Evolutionary conservation across 2,329 filamentous ascomycete genomes (phyloP).

Genomic region (Colletotrichum orbiculare): DNA sequence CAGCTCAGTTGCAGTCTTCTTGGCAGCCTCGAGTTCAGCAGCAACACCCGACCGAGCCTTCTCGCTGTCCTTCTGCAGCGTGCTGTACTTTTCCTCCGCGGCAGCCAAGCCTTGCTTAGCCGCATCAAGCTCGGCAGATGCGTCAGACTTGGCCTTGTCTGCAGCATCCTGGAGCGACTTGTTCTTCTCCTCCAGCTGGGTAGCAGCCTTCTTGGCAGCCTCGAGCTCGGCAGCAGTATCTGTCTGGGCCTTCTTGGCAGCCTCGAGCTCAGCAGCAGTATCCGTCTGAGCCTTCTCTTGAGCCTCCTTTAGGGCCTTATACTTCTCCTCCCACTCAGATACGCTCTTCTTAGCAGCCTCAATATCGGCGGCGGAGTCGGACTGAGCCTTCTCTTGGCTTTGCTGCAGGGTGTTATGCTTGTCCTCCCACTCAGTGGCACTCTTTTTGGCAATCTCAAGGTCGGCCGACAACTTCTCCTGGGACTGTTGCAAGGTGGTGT

Average conservation of each 20-base stretch:
- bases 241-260: conserved; percentile 41
- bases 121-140: conserved; percentile 17
- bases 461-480: conserved; percentile 30
- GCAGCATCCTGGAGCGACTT: conserved; percentile 41
- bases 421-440: conserved; percentile 41
- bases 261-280: conserved; percentile 38
- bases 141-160: conserved; percentile 37
- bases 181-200: conserved; percentile 38
- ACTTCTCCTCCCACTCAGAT: conserved; percentile 45
- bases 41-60: conserved; percentile 2
- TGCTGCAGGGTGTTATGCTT: conserved; percentile 42
- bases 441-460: conserved; percentile 39
- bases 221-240: conserved; percentile 46
- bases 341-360: conserved; percentile 38
- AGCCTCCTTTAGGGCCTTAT: conserved; percentile 39
- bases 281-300: conserved; percentile 43
- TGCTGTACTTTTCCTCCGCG: conserved; percentile 20
- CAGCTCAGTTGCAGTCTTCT: conserved; percentile 44
- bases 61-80: conserved; percentile 29
- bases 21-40: conserved; percentile 36
- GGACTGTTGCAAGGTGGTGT: conserved; percentile 38
- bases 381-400: conserved; percentile 41
- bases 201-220: conserved; percentile 44
- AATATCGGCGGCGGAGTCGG: conserved; percentile 38
- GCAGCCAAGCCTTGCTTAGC: conserved; percentile 22